These are phyloP conservation scores for Didymella glomerata DNA, from an alignment of 2,329 filamentous ascomycete species.

Conservation along the genomic window DNA sequence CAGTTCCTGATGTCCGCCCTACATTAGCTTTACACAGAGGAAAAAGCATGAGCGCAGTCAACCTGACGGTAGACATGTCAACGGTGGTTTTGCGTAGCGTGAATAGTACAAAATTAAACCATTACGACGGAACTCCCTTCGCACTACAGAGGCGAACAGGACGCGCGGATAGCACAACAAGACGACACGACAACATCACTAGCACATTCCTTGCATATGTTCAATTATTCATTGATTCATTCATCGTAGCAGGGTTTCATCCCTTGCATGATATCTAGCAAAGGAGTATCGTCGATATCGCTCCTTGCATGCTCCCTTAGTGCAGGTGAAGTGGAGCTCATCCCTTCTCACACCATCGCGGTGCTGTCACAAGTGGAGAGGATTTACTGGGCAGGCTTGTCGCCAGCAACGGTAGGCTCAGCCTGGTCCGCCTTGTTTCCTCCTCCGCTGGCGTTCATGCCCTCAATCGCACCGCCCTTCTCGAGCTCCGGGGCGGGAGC, in stretches of 20 bases:
- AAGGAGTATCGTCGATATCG: constrained; percentile 26
- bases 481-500: constrained; percentile 51
- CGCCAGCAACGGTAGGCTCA: constrained; percentile 19
- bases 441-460: constrained; percentile 19
- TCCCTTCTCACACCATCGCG: too few species aligned
- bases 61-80: too few species aligned
- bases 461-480: constrained; percentile 44
- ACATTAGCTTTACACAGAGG: too few species aligned
- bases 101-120: neutral
- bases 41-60: too few species aligned
- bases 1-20: too few species aligned
- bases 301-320: constrained; percentile 18
- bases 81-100: neutral
- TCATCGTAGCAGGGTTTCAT: constrained; percentile 8
- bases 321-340: too few species aligned
- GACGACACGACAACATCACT: neutral
- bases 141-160: neutral
- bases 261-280: constrained; percentile 10
- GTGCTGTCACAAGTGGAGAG: too few species aligned
- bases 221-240: neutral
- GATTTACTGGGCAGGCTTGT: constrained; percentile 6
- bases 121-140: neutral
- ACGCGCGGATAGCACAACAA: neutral
- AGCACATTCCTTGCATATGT: neutral
- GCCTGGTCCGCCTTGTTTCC: constrained; percentile 24